Evolutionary conservation across 73 alveolate genomes (phyloP), one percentile per base, ranked within the genome.

Genomic region (Paramecium primaurelia): DNA sequence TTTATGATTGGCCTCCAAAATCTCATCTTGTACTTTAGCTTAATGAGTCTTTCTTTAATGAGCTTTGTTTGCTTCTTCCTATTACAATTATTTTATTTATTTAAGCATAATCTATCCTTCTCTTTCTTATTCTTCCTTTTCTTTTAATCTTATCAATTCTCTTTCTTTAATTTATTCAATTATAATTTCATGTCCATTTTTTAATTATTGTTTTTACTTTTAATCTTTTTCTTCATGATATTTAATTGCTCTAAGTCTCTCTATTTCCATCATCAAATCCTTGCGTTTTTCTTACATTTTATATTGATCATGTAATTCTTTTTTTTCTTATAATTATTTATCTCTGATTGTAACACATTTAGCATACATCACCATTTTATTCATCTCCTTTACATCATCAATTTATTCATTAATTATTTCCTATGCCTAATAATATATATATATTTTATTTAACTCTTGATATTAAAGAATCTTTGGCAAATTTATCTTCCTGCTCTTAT

Each of bases 181-280:
- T 4, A 95, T 92, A 16, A 90, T 87, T 54, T 68, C 69, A 71
- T 95, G 96, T 20, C 98, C 96, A 88, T 95, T 91, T 59, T n/a
- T 92, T 86, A 92, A 71, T 54, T 84, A 77, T 59, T 51, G 68
- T 84, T 93, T 95, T 77, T 45, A 38, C 22, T 49, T 54, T 87
- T 95, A 73, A 60, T 95, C 97, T 42, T 92, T 59, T 86, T 95
- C 95, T 44, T 95, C 98, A 84, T 94, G 88, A 69, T 40, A 93
- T 93, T 95, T 87, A 20, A 95, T 92, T 77, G 89, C 94, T 88
- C 94, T 95, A 86, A 95, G 94, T 77, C 98, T 86, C 92, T 95
- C 98, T 12, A 95, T 92, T 95, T 95, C 98, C 98, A 95, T 95
- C 98, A 95, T 95, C 58, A 88, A 86, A 80, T 95, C 98, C 49